Base-by-base conservation (phyloP, 208 protist species). In the Lotmaria passim region DNA sequence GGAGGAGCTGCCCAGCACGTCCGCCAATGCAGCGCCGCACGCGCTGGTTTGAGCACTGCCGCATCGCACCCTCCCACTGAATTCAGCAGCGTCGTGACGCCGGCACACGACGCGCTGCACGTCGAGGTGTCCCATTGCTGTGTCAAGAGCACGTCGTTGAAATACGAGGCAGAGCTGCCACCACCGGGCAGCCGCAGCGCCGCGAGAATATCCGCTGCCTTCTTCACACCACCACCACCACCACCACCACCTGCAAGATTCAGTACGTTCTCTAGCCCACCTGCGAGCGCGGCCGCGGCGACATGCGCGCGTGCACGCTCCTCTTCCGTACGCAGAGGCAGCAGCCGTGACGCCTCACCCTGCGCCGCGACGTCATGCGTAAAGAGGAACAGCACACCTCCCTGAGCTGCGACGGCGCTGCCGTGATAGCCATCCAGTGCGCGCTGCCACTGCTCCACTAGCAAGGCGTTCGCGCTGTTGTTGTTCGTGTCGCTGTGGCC, bases 401-500 rank as follows among this genome's bases (percentile, higher is more conserved):
- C 15, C 47, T 85, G 79, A 11, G 75, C 74, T 14, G 15, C 11
- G 8, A 14, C 28, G 11, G 70, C 79, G 47, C 73, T 71, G 34
- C 19, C 31, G 19, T 43, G 39, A 39, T 85, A 85, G 31, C 30
- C 14, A 19, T 26, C 44, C 53, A 62, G 61, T 39, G 63, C 53
- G 34, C 56, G 53, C 34, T 12, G 51, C 31, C 33, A 62, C 19
- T 31, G 14, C 34, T 6, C 26, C 10, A 5, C 44, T 36, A 46
- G 23, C 24, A 36, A 48, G 30, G 28, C 43, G 44, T 15, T n/a
- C 6, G 19, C 50, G 15, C 6, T n/a, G 24, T 39, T 56, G 10
- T 12, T 8, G 17, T 56, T 33, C 12, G 33, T 8, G 23, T 31
- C 6, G 28, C 50, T 38, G 28, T 33, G 12, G 12, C 3, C 10